These are phyloP conservation scores for Termitomyces sp. DNA, from an alignment of 768 basidiomycete genomes.

Conservation along the genomic window DNA sequence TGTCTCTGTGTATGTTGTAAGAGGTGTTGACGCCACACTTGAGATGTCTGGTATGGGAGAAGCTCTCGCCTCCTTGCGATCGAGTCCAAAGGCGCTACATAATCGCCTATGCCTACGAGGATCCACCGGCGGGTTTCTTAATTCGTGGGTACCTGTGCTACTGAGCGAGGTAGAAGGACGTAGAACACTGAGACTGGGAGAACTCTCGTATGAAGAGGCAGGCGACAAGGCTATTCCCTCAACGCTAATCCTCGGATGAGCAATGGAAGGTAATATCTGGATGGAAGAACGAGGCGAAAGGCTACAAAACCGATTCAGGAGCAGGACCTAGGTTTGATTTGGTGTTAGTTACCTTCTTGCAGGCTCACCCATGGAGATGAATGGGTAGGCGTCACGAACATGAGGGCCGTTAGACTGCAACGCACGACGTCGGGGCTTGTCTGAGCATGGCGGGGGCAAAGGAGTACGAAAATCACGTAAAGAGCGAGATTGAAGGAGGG, in stretches of 20 bases:
- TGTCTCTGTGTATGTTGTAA: constrained; percentile 21
- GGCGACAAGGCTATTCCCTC: background rate
- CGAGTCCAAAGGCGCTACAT: constrained; percentile 25
- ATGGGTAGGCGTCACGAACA: background rate
- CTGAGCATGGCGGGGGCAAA: constrained; percentile 2
- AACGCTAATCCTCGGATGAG: background rate
- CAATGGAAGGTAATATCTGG: constrained; percentile 7
- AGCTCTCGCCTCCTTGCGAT: constrained; percentile 7
- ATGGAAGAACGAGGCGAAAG: background rate
- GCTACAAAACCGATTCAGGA: background rate
- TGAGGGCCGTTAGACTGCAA: constrained; percentile 1
- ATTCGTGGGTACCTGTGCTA: background rate
- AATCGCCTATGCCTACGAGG: constrained; percentile 24
- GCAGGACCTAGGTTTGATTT: background rate
- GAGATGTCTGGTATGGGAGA: constrained; percentile 7
- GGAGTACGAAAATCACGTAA: constrained; percentile 12
- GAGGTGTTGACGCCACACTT: constrained; percentile 23
- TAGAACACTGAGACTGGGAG: background rate
- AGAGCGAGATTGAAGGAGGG: constrained; percentile 12
- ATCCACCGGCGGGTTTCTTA: constrained; percentile 19
- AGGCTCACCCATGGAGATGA: background rate
- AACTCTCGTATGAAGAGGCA: constrained; percentile 1
- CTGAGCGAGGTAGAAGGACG: background rate
- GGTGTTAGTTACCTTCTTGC: constrained; percentile 4
- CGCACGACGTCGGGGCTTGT: constrained; percentile 8